These are phyloP conservation scores for Cardamine occulta DNA, from an alignment of 345 rosid species.

Conservation along the genomic window DNA sequence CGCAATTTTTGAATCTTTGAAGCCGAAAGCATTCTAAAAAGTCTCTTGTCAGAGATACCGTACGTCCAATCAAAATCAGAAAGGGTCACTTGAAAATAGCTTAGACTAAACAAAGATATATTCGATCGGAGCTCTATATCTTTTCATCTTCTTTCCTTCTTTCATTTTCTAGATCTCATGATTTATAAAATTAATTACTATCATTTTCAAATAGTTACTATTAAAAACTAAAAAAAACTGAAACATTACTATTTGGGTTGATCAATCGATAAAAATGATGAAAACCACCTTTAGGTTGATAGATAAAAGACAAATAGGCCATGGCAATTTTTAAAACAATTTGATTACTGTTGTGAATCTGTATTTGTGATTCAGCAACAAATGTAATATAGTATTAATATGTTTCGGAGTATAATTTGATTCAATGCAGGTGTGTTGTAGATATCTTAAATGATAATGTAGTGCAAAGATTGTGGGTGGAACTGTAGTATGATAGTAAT, in stretches of 20 bases:
- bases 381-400: too few species aligned
- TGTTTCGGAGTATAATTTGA: too few species aligned
- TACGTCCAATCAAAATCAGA: constrained; percentile 30
- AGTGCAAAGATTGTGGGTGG: background rate
- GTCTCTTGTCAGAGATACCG: constrained; percentile 29
- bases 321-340: too few species aligned
- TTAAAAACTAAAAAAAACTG: too few species aligned
- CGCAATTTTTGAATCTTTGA: constrained; percentile 36
- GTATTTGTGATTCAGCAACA: too few species aligned
- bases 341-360: too few species aligned
- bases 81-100: constrained; percentile 15
- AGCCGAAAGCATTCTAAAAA: constrained; percentile 47
- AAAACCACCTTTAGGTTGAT: too few species aligned
- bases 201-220: background rate
- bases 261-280: background rate
- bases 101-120: background rate
- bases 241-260: too few species aligned
- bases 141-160: background rate
- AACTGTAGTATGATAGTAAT: background rate
- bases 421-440: background rate
- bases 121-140: background rate
- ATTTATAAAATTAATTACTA: too few species aligned
- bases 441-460: background rate
- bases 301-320: background rate
- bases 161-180: background rate